A percentile compares a stretch with the other conserved stretches of the same genome.
Evolutionary conservation across 1,284 basidiomycete genomes (phyloP).

Genomic region (Trichosporon coremiiforme): DNA sequence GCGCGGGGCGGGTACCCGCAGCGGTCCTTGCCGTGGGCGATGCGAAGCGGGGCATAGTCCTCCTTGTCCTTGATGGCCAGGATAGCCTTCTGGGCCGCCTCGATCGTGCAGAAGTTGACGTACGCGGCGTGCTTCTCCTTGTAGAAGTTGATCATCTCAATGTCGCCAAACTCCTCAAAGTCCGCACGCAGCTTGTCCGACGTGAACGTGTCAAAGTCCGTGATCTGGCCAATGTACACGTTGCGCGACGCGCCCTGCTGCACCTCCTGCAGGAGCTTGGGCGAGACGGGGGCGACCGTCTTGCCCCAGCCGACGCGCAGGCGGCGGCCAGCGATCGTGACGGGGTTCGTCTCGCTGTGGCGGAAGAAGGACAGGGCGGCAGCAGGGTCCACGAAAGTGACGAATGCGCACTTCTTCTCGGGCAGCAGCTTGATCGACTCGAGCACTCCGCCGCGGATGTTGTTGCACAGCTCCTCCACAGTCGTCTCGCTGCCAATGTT

Average conservation of each 20-base stretch:
- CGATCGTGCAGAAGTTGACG: slow-evolving; percentile 89
- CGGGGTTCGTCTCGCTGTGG: slow-evolving; percentile 78
- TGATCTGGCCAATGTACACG: slow-evolving; percentile 89
- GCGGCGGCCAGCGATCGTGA: slow-evolving; percentile 84
- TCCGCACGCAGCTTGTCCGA: slow-evolving; percentile 83
- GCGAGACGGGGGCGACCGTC: slow-evolving; percentile 78
- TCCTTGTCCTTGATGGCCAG: slow-evolving; percentile 80
- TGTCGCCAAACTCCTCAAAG: slow-evolving; percentile 86
- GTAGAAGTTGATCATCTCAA: slow-evolving; percentile 92
- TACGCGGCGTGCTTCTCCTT: slow-evolving; percentile 96
- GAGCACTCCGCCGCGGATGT: slow-evolving; percentile 76
- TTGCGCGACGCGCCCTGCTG: slow-evolving; percentile 89
- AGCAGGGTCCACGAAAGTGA: slow-evolving; percentile 84
- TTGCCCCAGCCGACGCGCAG: slow-evolving; percentile 96
- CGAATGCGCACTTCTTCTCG: slow-evolving; percentile 62
- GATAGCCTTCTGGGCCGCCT: slow-evolving; percentile 92
- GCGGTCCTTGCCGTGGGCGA: slow-evolving; percentile 91
- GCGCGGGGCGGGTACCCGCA: slow-evolving; percentile 64
- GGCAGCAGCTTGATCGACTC: slow-evolving; percentile 33
- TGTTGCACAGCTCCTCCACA: slow-evolving; percentile 88
- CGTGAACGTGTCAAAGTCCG: slow-evolving; percentile 83
- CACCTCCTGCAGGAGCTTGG: slow-evolving; percentile 74
- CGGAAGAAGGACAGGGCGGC: slow-evolving; percentile 90
- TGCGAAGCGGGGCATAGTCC: slow-evolving; percentile 77
- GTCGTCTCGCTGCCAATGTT: slow-evolving; percentile 92